A percentile compares a stretch with the other conserved stretches of the same genome.
phyloP scores from a whole-genome alignment of 257 asterid genomes.

The Scutellaria galericulata region DNA sequence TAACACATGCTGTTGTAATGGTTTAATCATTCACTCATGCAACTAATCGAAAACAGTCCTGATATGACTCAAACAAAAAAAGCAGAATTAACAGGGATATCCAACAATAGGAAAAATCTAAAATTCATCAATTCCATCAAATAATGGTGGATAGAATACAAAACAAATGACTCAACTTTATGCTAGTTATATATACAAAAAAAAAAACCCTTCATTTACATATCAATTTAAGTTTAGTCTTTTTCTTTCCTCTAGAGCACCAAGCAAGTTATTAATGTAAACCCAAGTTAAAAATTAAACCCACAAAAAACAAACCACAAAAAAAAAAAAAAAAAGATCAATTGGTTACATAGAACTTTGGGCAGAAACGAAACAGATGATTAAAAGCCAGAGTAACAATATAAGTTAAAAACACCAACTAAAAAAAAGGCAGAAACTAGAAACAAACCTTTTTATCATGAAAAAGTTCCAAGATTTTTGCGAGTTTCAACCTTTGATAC shows the following conservation, averaged over 20 bases:
- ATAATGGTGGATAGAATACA: neutral
- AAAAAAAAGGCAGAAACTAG: neutral
- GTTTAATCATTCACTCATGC: neutral
- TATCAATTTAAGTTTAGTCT: no score
- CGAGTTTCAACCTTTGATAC: constrained; percentile 47
- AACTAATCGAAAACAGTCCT: neutral
- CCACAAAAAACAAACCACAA: no score
- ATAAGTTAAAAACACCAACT: neutral
- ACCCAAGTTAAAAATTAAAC: no score
- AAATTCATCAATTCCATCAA: neutral
- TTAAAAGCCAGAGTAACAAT: no score
- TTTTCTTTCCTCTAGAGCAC: no score
- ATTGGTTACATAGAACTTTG: no score
- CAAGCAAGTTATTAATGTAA: no score
- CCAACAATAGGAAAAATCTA: neutral
- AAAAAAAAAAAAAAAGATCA: no score
- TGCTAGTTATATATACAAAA: no score
- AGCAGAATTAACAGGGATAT: constrained; percentile 1
- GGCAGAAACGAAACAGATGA: neutral
- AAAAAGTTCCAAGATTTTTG: constrained; percentile 45
- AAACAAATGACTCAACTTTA: neutral
- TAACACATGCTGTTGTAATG: neutral
- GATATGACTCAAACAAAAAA: constrained; percentile 23
- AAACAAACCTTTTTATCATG: constrained; percentile 54
- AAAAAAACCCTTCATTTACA: no score